Conservation (phyloP, 208 protist species). For the Leishmania tropica region DNA sequence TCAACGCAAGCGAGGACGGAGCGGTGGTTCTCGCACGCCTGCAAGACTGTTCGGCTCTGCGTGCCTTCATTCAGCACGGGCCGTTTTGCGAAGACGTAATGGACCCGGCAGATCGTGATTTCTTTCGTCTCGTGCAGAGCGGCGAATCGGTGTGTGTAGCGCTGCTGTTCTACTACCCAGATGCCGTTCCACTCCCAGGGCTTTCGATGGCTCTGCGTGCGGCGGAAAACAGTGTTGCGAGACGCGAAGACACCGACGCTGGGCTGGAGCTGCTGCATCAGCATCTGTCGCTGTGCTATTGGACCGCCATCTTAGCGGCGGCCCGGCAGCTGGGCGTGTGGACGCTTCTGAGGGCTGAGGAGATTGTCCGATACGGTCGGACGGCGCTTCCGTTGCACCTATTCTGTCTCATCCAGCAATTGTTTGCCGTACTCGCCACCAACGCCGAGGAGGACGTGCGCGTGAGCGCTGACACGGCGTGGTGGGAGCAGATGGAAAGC, state of each 20-base stretch:
- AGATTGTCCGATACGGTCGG: conserved; percentile 47
- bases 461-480: conserved; percentile 32
- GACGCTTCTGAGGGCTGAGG: conserved; percentile 48
- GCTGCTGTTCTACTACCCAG: conserved; percentile 67
- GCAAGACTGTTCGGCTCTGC: conserved; percentile 3
- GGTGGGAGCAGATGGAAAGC: conserved; percentile 29
- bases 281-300: conserved; percentile 30
- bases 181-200: conserved; percentile 33
- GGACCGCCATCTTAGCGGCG: conserved; percentile 26
- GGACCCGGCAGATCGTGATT: conserved; percentile 28
- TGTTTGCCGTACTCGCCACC: conserved; percentile 73
- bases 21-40: neutral
- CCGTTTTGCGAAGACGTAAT: conserved; percentile 26
- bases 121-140: conserved; percentile 36
- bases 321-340: conserved; percentile 44
- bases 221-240: neutral
- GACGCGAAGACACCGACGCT: neutral
- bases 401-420: conserved; percentile 63
- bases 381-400: conserved; percentile 71
- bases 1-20: neutral
- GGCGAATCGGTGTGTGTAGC: conserved; percentile 46
- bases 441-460: conserved; percentile 63
- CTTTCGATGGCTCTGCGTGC: conserved; percentile 13
- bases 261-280: conserved; percentile 1
- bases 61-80: conserved; percentile 15